Base-by-base conservation (phyloP, 805 yeast genomes). In the Candida nemodendra region DNA sequence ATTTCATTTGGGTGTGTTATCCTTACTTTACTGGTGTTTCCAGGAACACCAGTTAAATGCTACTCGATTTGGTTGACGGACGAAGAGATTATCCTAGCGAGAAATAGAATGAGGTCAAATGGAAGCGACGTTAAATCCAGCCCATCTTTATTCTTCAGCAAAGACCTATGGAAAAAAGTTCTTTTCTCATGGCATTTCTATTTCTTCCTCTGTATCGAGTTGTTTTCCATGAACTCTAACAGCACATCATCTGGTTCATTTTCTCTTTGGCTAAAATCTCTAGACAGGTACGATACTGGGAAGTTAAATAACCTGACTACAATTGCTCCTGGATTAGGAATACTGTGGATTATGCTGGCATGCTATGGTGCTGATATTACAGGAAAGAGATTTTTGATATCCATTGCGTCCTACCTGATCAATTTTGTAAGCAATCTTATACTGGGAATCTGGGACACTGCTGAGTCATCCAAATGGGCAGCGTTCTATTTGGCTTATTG, bases 401-500 rank as follows among this genome's bases (percentile, higher is more conserved):
- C 24, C 9, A 21, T 21, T 11, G 11, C 63, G 21, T 56, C 69
- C 12, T 69, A 27, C 41, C 71, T 25, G 73, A 78, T 3, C 62
- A 71, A 52, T 56, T 69, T 4, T 51, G 69, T 30, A 45, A 59
- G 35, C 44, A 54, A 42, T 8, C 45, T 19, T 8, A 47, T 50
- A 4, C 57, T 75, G 32, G 65, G 77, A 0, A 56, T 46, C 9
- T 78, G 81, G 80, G 47, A 71, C 30, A 66, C 76, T 19, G 74
- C 77, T 1, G 54, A 47, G 9, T 73, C 72, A 1, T 64, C 69
- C 25, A 77, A 74, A 41, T 76, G 43, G 48, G 39, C 36, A 42
- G 48, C 48, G 6, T 50, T 39, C 39, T 32, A 54, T 35, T 69
- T 3, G 74, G 76, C 3, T 53, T 71, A 79, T 8, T 59, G 71